Conservation (phyloP, 2,329 filamentous ascomycete genomes). For the Clarireedia paspali region DNA sequence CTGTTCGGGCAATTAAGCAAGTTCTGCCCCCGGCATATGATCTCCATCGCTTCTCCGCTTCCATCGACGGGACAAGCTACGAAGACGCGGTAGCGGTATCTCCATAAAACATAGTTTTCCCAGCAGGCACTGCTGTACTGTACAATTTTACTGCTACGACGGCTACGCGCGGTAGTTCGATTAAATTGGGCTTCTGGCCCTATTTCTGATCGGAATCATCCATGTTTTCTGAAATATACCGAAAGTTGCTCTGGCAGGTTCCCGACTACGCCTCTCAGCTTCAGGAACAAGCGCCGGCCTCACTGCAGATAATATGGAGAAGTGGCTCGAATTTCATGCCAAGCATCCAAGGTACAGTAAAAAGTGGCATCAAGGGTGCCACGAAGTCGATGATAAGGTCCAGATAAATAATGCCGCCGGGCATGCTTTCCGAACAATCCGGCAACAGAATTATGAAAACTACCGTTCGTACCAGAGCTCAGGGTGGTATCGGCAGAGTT, state of each 20-base stretch:
- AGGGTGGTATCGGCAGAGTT: neutral
- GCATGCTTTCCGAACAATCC: slow-evolving; percentile 7
- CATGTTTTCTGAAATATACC: slow-evolving; percentile 1
- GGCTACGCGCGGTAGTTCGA: slow-evolving; percentile 1
- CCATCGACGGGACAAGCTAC: neutral
- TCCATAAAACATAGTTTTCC: neutral
- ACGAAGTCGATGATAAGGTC: slow-evolving; percentile 11
- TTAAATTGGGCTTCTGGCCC: neutral
- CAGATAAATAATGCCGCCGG: slow-evolving; percentile 3
- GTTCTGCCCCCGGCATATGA: neutral
- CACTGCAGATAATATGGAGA: slow-evolving; percentile 7
- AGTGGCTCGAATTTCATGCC: neutral
- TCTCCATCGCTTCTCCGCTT: neutral
- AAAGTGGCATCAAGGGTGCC: slow-evolving; percentile 3
- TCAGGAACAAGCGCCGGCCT: slow-evolving; percentile 26
- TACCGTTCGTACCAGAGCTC: slow-evolving; percentile 2
- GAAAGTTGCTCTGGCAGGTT: neutral
- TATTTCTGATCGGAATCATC: neutral
- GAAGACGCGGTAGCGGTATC: too few relatives aligned
- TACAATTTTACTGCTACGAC: neutral
- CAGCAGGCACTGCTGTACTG: neutral
- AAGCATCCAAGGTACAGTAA: neutral
- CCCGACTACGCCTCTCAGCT: slow-evolving; percentile 22
- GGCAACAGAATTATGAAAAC: neutral
- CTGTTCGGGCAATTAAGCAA: neutral